Conservation (phyloP, 2,329 filamentous ascomycete genomes). For the Harringtonia lauricola region DNA sequence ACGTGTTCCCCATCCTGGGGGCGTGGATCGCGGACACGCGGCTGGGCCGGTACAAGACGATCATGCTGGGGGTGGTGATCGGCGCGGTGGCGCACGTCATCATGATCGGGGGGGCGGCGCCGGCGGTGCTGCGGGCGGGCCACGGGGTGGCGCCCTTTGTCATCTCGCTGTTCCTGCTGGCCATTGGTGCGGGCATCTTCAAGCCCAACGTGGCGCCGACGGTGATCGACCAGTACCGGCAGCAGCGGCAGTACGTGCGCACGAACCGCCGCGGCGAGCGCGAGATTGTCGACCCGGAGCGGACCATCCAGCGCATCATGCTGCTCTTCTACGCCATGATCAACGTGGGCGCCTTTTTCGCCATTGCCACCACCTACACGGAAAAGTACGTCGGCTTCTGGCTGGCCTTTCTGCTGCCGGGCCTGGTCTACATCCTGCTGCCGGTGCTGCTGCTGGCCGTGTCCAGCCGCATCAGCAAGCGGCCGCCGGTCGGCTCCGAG, state of each 20-base stretch:
- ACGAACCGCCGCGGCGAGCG: slow-evolving; percentile 24
- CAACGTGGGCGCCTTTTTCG: slow-evolving; percentile 52
- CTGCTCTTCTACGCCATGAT: slow-evolving; percentile 51
- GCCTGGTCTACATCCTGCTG: slow-evolving; percentile 46
- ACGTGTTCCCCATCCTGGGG: slow-evolving; percentile 36
- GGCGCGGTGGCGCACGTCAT: slow-evolving; percentile 55
- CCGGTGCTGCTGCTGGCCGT: slow-evolving; percentile 46
- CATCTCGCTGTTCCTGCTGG: slow-evolving; percentile 53
- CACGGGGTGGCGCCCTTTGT: slow-evolving; percentile 48
- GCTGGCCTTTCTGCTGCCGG: slow-evolving; percentile 45
- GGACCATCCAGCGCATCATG: slow-evolving; percentile 32
- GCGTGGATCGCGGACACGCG: slow-evolving; percentile 53
- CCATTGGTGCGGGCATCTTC: slow-evolving; percentile 58
- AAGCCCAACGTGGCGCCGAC: slow-evolving; percentile 46
- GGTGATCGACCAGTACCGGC: slow-evolving; percentile 30
- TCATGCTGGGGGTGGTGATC: slow-evolving; percentile 40
- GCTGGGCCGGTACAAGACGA: slow-evolving; percentile 56
- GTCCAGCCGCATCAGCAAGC: slow-evolving; percentile 43
- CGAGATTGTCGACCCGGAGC: slow-evolving; percentile 34
- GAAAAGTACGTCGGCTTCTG: slow-evolving; percentile 71
- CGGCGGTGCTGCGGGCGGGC: slow-evolving; percentile 39
- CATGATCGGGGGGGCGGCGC: slow-evolving; percentile 51
- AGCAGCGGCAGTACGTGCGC: slow-evolving; percentile 28
- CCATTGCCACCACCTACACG: slow-evolving; percentile 57
- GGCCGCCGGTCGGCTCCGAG: slow-evolving; percentile 55